Percentiles rank a stretch among this genome's conserved stretches.
Evolutionary conservation across 1,284 basidiomycete species (phyloP).

Genomic region (Salmacisia buchloeana): DNA sequence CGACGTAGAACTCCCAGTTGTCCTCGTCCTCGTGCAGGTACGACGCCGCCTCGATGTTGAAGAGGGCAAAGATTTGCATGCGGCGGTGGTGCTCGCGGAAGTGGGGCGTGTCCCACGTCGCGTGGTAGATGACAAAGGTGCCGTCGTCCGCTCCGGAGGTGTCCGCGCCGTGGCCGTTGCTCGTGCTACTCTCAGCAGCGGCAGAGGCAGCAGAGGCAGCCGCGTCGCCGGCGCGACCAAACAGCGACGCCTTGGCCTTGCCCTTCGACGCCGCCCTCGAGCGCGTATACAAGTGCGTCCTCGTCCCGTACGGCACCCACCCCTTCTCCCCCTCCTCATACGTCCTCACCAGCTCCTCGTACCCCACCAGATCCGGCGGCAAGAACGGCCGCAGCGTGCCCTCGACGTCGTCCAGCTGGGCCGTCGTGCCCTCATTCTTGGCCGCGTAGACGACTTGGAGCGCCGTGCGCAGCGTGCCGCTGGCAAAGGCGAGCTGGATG

Average conservation of each 20-base stretch:
- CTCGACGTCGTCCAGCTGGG: slow-evolving; percentile 77
- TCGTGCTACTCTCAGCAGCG: not conserved
- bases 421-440: slow-evolving; percentile 54
- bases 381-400: slow-evolving; percentile 72
- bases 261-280: slow-evolving; percentile 21
- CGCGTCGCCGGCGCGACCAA: not conserved
- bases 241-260: slow-evolving; percentile 54
- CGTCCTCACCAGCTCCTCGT: slow-evolving; percentile 54
- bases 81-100: slow-evolving; percentile 87
- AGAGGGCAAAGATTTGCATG: slow-evolving; percentile 88
- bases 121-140: slow-evolving; percentile 37
- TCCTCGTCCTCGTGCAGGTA: slow-evolving; percentile 66
- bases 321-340: slow-evolving; percentile 61
- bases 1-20: slow-evolving; percentile 53
- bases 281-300: slow-evolving; percentile 70
- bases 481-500: slow-evolving; percentile 72
- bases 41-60: slow-evolving; percentile 78
- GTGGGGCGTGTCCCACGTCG: slow-evolving; percentile 78
- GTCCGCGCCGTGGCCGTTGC: not conserved
- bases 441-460: slow-evolving; percentile 33
- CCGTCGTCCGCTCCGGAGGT: slow-evolving; percentile 11
- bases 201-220: not conserved
- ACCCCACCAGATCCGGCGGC: slow-evolving; percentile 58
- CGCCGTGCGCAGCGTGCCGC: slow-evolving; percentile 67
- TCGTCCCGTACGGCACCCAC: slow-evolving; percentile 73